Evolutionary conservation across 352 stramenopile genomes (phyloP), one percentile per base, ranked within the genome.

Genomic region (Phytophthora hybrid): DNA sequence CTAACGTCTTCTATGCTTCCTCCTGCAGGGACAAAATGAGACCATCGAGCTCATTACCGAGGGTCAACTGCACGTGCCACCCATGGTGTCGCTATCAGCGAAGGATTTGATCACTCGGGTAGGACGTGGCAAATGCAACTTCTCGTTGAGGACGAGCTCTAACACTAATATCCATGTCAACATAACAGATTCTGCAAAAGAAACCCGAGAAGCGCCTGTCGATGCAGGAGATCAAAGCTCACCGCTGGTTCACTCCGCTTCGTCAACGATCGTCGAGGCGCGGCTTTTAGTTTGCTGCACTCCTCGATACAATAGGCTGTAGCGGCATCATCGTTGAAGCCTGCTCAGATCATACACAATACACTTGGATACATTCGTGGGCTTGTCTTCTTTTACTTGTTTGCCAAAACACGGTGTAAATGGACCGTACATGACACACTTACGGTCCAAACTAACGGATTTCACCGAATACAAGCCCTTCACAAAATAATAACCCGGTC

Each of bases 21-120:
- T 46, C 23, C 9, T 34, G 7, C 80, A 99, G 80, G 91, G 88
- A 21, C 96, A 99, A 89, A 92, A 87, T 53, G 93, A 98, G 19
- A 99, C 98, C 29, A 99, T 99, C 63, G 82, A 98, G 46, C 84
- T 95, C 44, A 99, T 99, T 75, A 96, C 89, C 1, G 90, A 97
- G 31, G 95, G 85, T 8, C 63, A 79, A 19, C 80, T 93, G 23
- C 67, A 71, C n/a, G 72, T 95, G 26, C 88, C 89, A 10, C 82
- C 88, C 0, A 84, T 91, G 59, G 82, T 96, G 19, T 95, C 89
- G 9, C 69, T 87, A 9, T 77, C 83, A 4, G 89, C 89, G 16
- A 92, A 88, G 54, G 88, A 96, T 57, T 72, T 96, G 26, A 91
- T 96, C 26, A 81, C 74, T 32, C 72, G 78, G 66, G 89, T 94